A percentile compares a stretch with the other conserved stretches of the same genome.
Evolutionary conservation across 1,284 basidiomycete species (phyloP).

Genomic region (Trametes polyzona): DNA sequence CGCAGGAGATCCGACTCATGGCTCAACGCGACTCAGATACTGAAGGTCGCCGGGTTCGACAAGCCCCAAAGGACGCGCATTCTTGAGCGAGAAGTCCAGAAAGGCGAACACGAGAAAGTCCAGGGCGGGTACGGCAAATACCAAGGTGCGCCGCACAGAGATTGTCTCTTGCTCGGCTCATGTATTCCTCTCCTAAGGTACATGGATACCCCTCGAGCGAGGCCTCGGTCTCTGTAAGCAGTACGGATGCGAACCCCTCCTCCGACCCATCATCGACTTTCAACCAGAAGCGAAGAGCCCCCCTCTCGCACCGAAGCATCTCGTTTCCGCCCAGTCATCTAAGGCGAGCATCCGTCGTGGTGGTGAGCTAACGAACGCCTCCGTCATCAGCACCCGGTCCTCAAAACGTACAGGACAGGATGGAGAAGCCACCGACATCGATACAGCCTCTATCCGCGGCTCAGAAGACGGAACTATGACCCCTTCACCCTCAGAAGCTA

Average conservation of each 20-base stretch:
- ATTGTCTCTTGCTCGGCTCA: background rate
- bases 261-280: constrained; percentile 97
- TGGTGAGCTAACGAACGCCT: constrained; percentile 43
- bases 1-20: constrained; percentile 93
- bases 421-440: constrained; percentile 58
- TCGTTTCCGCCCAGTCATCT: constrained; percentile 68
- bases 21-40: constrained; percentile 99
- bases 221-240: constrained; percentile 88
- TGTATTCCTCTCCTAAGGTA: constrained; percentile 59
- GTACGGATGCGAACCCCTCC: constrained; percentile 87
- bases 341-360: constrained; percentile 54
- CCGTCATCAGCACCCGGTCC: constrained; percentile 60
- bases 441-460: constrained; percentile 61
- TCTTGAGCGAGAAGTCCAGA: constrained; percentile 97
- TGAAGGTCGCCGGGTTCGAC: constrained; percentile 99
- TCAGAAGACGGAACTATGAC: constrained; percentile 87
- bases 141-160: constrained; percentile 68
- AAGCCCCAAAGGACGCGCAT: constrained; percentile 98
- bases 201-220: constrained; percentile 97
- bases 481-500: constrained; percentile 82
- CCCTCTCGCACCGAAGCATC: constrained; percentile 95
- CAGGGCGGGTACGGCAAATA: constrained; percentile 99
- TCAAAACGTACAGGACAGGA: constrained; percentile 45
- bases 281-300: constrained; percentile 91
- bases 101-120: constrained; percentile 98